A percentile compares a stretch with the other conserved stretches of the same genome.
These are phyloP conservation scores for Naganishia sp. DNA, from an alignment of 1,284 basidiomycete genomes.

Conservation along the genomic window DNA sequence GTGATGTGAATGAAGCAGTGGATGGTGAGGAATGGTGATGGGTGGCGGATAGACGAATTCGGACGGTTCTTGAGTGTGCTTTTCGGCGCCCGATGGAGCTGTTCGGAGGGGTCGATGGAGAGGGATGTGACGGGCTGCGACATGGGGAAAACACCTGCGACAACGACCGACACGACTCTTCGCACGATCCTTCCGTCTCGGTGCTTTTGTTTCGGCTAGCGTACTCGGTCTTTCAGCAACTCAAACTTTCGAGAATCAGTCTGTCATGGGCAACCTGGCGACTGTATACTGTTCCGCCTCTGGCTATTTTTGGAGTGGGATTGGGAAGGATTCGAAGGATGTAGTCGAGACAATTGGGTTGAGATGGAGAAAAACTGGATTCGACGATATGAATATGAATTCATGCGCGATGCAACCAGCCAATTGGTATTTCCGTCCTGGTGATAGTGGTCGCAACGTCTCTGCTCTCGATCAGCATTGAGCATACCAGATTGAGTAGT, in stretches of 20 bases:
- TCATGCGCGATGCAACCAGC: constrained; percentile 25
- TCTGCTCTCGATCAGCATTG: no score
- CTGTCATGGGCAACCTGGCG: not conserved
- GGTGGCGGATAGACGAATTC: constrained; percentile 15
- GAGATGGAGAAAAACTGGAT: constrained; percentile 26
- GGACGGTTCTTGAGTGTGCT: not conserved
- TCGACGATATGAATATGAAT: constrained; percentile 31
- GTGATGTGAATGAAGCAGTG: constrained; percentile 2
- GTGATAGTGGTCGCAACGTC: no score
- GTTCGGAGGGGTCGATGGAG: constrained; percentile 16
- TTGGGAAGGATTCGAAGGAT: not conserved
- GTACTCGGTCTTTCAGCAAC: not conserved
- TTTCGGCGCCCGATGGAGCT: not conserved
- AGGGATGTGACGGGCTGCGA: not conserved
- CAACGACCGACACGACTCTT: not conserved
- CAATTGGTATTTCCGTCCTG: no score
- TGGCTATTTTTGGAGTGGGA: not conserved
- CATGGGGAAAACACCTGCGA: constrained; percentile 5
- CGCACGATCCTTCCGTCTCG: not conserved
- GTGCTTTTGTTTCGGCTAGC: constrained; percentile 9
- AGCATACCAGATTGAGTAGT: no score
- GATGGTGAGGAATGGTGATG: not conserved
- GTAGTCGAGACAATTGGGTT: not conserved
- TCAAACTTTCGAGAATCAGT: no score
- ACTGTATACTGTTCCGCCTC: constrained; percentile 2